Base-by-base conservation (phyloP, 352 stramenopile genomes). In the Peronospora farinosa region DNA sequence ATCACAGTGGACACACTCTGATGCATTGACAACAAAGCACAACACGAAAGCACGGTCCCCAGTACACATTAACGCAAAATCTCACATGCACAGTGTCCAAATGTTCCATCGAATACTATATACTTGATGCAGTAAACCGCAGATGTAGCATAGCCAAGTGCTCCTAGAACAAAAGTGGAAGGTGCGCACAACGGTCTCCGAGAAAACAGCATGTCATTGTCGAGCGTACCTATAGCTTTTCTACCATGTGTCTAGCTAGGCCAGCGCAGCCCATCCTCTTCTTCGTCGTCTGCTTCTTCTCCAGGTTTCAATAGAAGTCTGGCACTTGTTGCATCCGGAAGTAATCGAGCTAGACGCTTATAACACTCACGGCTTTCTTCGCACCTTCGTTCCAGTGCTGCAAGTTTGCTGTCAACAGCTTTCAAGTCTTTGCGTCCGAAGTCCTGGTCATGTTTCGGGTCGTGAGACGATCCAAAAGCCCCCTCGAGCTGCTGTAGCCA, bases 401-500 rank as follows among this genome's bases (percentile, higher is more conserved):
- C 49, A 11, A 67, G 52, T 32, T 67, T 67, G 3, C 5, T 28
- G 25, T 57, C 15, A 7, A 70, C 40, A 6, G 39, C 16, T 7
- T 4, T 41, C 5, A 27, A 47, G 28, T 35, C 36, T 15, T 58
- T 65, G 21, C 35, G 25, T 10, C 39, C 51, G 12, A 40, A 30
- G 5, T 67, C 48, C 25, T 57, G 57, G 13, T 62, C 49, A 11
- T 57, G 55, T 15, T 66, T 45, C 13, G 61, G 52, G 46, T 79
- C 70, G 36, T 86, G 68, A 53, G 66, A 67, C 25, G 69, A 79
- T 2, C 69, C 68, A 47, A 84, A 80, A 5, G 79, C 76, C 25
- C 74, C 73, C 55, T 91, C 79, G 3, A 91, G 65, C 49, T 91
- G 80, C 47, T 87, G 80, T 7, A 92, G 47, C 80, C 80, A 89